A percentile compares a stretch with the other conserved stretches of the same genome.
These are phyloP conservation scores for Mycena metata DNA, from an alignment of 768 basidiomycete genomes.

Conservation along the genomic window DNA sequence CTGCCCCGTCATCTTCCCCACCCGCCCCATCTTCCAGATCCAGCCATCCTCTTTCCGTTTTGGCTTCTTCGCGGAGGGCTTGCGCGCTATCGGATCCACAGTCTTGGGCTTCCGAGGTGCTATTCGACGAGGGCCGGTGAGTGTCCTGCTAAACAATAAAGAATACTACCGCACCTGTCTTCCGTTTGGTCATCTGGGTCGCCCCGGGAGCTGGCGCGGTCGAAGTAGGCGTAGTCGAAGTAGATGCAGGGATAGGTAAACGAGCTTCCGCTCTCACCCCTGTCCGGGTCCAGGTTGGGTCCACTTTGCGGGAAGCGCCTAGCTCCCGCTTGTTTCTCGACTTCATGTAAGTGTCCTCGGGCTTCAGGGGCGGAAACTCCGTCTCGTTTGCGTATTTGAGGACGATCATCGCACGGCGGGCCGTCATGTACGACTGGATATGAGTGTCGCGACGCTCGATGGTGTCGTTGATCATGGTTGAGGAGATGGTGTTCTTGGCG, in stretches of 20 bases:
- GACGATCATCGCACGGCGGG: neutral
- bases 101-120: neutral
- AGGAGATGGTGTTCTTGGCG: neutral
- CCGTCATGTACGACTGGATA: neutral
- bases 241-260: too few species aligned
- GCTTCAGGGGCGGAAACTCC: neutral
- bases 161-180: too few species aligned
- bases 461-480: neutral
- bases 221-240: too few species aligned
- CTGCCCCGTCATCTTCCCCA: slow-evolving; percentile 11
- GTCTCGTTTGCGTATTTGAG: neutral
- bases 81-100: neutral
- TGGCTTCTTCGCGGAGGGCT: neutral
- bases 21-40: slow-evolving; percentile 15
- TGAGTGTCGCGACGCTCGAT: neutral
- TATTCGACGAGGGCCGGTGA: too few species aligned
- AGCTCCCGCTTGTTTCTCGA: slow-evolving; percentile 11
- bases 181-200: too few species aligned
- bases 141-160: too few species aligned
- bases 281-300: neutral
- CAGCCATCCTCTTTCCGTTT: slow-evolving; percentile 7
- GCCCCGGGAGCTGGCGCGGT: too few species aligned
- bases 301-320: neutral
- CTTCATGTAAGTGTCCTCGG: slow-evolving; percentile 22
- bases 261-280: neutral